Conservation (phyloP, 305 asterid genomes). For the Plantago lanceolata region DNA sequence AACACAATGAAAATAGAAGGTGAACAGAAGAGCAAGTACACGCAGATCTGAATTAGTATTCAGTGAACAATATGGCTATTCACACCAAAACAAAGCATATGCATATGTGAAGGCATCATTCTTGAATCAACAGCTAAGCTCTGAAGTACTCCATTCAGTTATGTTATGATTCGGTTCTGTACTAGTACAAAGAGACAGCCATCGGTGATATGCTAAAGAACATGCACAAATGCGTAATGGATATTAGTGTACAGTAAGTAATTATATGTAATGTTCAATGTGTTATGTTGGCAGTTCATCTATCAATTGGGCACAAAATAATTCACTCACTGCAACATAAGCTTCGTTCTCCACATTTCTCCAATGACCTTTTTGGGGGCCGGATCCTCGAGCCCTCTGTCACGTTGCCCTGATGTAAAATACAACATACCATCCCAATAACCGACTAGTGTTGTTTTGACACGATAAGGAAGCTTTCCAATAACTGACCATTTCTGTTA, state of each 20-base stretch:
- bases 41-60: no score
- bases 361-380: slow-evolving; percentile 83
- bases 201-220: no score
- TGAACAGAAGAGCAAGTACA: no score
- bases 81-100: no score
- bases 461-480: slow-evolving; percentile 91
- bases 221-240: no score
- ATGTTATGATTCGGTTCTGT: no score
- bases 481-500: slow-evolving; percentile 84
- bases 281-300: slow-evolving; percentile 6
- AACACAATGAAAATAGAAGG: no score
- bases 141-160: no score
- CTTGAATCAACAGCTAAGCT: no score
- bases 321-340: slow-evolving; percentile 38
- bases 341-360: slow-evolving; percentile 88
- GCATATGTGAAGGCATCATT: no score
- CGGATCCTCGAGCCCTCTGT: slow-evolving; percentile 80
- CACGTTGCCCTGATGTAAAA: slow-evolving; percentile 95
- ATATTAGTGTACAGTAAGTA: slow-evolving; percentile 9
- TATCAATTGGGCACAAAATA: slow-evolving; percentile 18
- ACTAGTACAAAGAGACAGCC: no score
- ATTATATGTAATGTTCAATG: slow-evolving; percentile 12
- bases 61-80: no score
- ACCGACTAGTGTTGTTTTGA: slow-evolving; percentile 87
- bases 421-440: slow-evolving; percentile 92